A percentile compares a stretch with the other conserved stretches of the same genome.
phyloP scores from a whole-genome alignment of 2,329 filamentous ascomycete species.

The Amylocarpus encephaloides region DNA sequence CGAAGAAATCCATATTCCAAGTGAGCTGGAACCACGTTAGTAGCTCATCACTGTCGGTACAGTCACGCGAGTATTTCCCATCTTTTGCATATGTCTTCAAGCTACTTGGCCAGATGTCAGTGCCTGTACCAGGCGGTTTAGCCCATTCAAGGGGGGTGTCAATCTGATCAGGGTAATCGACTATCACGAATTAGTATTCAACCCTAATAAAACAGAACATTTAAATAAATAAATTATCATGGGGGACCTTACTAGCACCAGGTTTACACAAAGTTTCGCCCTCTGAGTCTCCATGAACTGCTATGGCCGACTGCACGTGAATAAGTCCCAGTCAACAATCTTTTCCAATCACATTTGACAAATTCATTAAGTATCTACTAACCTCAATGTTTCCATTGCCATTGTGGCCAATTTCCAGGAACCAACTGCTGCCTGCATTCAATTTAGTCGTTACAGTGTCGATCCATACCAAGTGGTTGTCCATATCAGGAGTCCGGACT shows the following conservation, averaged over 20 bases:
- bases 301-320: neutral
- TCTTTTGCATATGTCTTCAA: constrained; percentile 1
- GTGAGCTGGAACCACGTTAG: constrained; percentile 44
- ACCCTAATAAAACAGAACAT: neutral
- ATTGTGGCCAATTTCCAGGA: constrained; percentile 49
- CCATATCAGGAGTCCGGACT: constrained; percentile 39
- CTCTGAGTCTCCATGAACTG: neutral
- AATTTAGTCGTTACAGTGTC: constrained; percentile 35
- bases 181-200: neutral
- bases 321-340: neutral
- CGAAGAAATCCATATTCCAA: constrained; percentile 46
- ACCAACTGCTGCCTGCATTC: constrained; percentile 42
- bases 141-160: constrained; percentile 38
- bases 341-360: no score
- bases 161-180: constrained; percentile 8
- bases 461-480: constrained; percentile 37
- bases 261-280: constrained; percentile 35
- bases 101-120: constrained; percentile 3
- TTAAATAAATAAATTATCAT: neutral
- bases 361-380: neutral
- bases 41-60: constrained; percentile 27
- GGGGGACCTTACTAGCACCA: constrained; percentile 30
- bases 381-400: constrained; percentile 24
- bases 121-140: constrained; percentile 37
- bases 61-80: constrained; percentile 1